Base-by-base conservation (phyloP, 2,329 filamentous ascomycete genomes). In the Aspergillus sp. region DNA sequence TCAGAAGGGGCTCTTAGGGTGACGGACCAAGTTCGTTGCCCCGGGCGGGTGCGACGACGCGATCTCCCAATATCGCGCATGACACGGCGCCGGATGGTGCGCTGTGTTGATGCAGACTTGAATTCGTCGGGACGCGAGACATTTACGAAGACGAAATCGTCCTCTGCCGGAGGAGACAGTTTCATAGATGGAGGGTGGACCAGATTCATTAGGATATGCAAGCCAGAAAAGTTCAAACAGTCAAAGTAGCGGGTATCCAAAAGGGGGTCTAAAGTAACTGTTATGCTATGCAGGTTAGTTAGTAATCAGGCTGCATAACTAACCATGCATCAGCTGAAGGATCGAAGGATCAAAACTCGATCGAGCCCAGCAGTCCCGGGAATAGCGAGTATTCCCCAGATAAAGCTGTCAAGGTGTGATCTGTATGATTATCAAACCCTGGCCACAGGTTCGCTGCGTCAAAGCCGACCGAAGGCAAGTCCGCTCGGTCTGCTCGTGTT, bases 31-130 rank as follows among this genome's bases (percentile, higher is more conserved):
- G 53, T 55, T 4, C 8, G 53, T 15, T 25, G 39, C 25, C n/a
- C 13, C 2, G 39, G 38, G 9, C 43, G 52, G 13, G 52, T 55
- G 23, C 52, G 52, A n/a, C 52, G 52, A 30, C 52, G 52, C 39
- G 52, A 32, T 30, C 38, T 17, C 15, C 52, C 52, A 19, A 55
- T 55, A 9, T 55, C 53, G 23, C 53, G 53, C 53, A 55, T 55
- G 39, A 55, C 53, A 12, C 2, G 25, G 36, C 53, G 53, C n/a
- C 53, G 53, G 53, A 55, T 55, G 39, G 53, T 47, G 25, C 53
- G 53, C n/a, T 55, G 53, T 4, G 53, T 55, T n/a, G 53, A 43
- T 2, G 39, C 53, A 12, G 39, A 8, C 12, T 47, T 55, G n/a
- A 55, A 38, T 9, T 55, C 53, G 30, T 55, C n/a, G 5, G 53